Base-by-base conservation (phyloP, 2,329 filamentous ascomycete genomes). In the Aureobasidium melanogenum region DNA sequence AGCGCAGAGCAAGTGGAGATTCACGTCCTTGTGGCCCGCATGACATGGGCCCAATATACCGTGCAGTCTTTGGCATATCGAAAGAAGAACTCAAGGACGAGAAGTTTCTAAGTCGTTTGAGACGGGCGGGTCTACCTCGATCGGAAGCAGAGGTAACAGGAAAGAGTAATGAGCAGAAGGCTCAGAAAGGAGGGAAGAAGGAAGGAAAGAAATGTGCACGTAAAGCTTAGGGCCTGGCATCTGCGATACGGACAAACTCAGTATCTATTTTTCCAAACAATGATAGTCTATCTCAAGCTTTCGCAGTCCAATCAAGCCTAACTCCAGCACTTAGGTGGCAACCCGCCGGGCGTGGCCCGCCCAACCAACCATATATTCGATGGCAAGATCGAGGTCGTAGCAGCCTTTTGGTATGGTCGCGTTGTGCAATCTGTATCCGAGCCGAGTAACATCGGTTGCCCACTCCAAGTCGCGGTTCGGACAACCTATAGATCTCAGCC, bases 41-140 rank as follows among this genome's bases (percentile, higher is more conserved):
- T 55, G 63, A 66, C 52, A 60, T 67, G 65, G 62, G 48, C 19
- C 61, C 65, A 22, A 60, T 64, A 8, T 65, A 62, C 32, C 34
- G 61, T n/a, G 36, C 30, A 9, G 59, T 48, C 8, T 64, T 66
- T 54, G 63, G 62, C 1, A 54, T 64, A 14, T 14, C 55, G 15
- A 66, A 64, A 51, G 51, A 14, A n/a, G 63, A 65, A 56, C 47
- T 67, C 47, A 54, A 61, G 52, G 62, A 64, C 30, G 61, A 66
- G 19, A 64, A 59, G 28, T 54, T 54, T 4, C 19, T 54, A 22
- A 41, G 50, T 54, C 22, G 50, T 1, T 60, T 94, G 38, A 56
- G 52, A 34, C 24, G 52, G 28, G 2, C 17, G 5, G 52, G 52
- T 17, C 34, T 56, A n/a, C 39, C 52, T 15, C 9, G n/a, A 32